phyloP scores from a whole-genome alignment of 2,329 filamentous ascomycete genomes.

The Arthrobotrys musiformis region DNA sequence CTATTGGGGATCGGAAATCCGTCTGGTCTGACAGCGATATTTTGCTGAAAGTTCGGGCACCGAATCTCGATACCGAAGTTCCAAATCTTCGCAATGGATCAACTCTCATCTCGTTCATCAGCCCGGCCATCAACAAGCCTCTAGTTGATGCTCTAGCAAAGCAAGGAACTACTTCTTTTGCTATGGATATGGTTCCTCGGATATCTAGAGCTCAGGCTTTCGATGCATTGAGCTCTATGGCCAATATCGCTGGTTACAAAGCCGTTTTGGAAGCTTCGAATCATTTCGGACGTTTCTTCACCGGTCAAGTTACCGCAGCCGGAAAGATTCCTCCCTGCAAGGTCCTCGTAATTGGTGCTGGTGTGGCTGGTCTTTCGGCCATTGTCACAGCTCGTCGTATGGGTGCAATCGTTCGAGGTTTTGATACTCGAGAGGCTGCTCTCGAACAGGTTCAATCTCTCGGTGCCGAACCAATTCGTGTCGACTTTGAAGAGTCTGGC shows the following conservation, averaged over 20 bases:
- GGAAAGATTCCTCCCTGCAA: slow-evolving; percentile 88
- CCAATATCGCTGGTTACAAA: slow-evolving; percentile 93
- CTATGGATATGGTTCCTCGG: slow-evolving; percentile 92
- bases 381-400: slow-evolving; percentile 85
- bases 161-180: slow-evolving; percentile 79
- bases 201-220: slow-evolving; percentile 80
- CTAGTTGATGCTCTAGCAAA: slow-evolving; percentile 78
- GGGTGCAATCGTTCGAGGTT: slow-evolving; percentile 88
- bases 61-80: slow-evolving; percentile 75
- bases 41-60: slow-evolving; percentile 83
- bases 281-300: slow-evolving; percentile 86
- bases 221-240: slow-evolving; percentile 76
- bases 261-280: slow-evolving; percentile 90
- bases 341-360: slow-evolving; percentile 87
- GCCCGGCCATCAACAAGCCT: slow-evolving; percentile 81
- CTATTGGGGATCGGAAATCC: slow-evolving; percentile 74
- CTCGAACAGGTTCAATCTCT: slow-evolving; percentile 90
- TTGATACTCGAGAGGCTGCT: slow-evolving; percentile 88
- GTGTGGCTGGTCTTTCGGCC: slow-evolving; percentile 86
- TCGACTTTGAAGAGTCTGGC: slow-evolving; percentile 81
- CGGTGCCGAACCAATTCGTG: slow-evolving; percentile 86
- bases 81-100: slow-evolving; percentile 74
- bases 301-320: slow-evolving; percentile 88
- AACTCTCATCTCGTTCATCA: slow-evolving; percentile 83
- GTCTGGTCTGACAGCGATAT: slow-evolving; percentile 82